Conservation (phyloP, 106 monocot species). For the Triglochin maritima region DNA sequence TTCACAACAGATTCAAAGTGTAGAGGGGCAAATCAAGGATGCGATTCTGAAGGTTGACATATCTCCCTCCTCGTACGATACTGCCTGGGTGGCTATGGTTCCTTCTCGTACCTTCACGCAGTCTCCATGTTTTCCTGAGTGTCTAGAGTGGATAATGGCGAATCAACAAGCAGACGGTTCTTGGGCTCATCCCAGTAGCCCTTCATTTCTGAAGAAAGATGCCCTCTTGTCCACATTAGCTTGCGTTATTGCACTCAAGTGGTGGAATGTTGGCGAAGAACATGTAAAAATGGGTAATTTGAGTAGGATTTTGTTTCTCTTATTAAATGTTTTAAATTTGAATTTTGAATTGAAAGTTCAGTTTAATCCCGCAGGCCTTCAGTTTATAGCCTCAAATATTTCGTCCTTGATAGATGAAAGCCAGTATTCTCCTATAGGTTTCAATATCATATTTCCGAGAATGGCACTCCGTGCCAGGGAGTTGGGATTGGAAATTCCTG, state of each 20-base stretch:
- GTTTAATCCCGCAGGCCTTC: conserved; percentile 47
- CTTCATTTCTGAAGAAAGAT: conserved; percentile 38
- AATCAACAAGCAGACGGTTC: conserved; percentile 78
- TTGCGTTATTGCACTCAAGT: conserved; percentile 64
- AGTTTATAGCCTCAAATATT: conserved; percentile 50
- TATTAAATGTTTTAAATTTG: background rate
- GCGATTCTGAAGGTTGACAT: conserved; percentile 29
- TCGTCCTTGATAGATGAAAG: conserved; percentile 34
- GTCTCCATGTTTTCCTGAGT: conserved; percentile 73
- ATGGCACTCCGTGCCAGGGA: conserved; percentile 50
- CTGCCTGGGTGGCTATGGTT: conserved; percentile 96
- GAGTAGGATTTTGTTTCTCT: background rate
- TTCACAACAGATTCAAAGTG: conserved; percentile 4
- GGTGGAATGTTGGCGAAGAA: conserved; percentile 70
- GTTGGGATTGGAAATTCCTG: conserved; percentile 56
- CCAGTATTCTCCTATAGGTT: conserved; percentile 63
- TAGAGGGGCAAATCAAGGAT: conserved; percentile 35
- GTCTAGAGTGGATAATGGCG: conserved; percentile 71
- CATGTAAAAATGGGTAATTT: conserved; percentile 52
- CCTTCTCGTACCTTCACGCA: conserved; percentile 33
- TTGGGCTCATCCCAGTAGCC: conserved; percentile 34
- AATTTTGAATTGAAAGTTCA: background rate
- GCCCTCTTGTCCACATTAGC: conserved; percentile 66
- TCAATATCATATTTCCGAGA: conserved; percentile 71
- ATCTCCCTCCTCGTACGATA: conserved; percentile 63